Conservation (phyloP, 2,329 filamentous ascomycete species). For the Aureobasidium mangrovei region DNA sequence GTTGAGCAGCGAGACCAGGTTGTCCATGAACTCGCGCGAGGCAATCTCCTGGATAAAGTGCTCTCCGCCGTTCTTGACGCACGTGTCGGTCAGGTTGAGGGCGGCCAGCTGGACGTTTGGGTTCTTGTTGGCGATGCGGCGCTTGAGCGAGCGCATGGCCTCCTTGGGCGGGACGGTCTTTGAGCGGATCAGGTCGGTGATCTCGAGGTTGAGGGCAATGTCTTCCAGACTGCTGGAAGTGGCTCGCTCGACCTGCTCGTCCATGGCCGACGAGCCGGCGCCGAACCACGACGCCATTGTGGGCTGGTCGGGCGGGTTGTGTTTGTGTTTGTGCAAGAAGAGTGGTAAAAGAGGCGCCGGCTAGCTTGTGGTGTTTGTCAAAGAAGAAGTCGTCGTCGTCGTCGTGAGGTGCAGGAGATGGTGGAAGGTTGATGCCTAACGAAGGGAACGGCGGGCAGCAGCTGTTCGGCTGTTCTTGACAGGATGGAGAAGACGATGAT, state of each 20-base stretch:
- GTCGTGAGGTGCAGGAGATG: background rate
- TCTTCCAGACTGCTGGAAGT: conserved; percentile 96
- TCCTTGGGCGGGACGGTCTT: conserved; percentile 97
- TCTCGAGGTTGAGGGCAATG: conserved; percentile 94
- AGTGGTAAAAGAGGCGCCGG: background rate
- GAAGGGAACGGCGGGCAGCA: background rate
- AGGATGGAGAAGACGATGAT: background rate
- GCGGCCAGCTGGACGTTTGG: conserved; percentile 93
- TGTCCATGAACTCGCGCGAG: conserved; percentile 97
- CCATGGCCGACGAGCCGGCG: conserved; percentile 79
- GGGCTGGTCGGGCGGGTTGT: background rate
- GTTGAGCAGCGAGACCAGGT: conserved; percentile 80
- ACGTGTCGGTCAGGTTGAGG: conserved; percentile 94
- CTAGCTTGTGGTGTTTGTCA: background rate
- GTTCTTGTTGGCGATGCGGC: conserved; percentile 92
- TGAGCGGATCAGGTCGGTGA: conserved; percentile 92
- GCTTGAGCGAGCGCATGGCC: conserved; percentile 93
- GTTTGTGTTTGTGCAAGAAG: background rate
- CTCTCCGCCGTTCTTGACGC: conserved; percentile 93
- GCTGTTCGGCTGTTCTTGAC: background rate
- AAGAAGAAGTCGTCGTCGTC: background rate
- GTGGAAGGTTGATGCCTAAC: background rate
- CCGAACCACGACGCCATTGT: conserved; percentile 93
- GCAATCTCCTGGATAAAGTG: conserved; percentile 95
- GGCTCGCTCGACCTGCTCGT: conserved; percentile 93